phyloP scores from a whole-genome alignment of 2,329 filamentous ascomycete species.

The Xylariomycetidae sp. region DNA sequence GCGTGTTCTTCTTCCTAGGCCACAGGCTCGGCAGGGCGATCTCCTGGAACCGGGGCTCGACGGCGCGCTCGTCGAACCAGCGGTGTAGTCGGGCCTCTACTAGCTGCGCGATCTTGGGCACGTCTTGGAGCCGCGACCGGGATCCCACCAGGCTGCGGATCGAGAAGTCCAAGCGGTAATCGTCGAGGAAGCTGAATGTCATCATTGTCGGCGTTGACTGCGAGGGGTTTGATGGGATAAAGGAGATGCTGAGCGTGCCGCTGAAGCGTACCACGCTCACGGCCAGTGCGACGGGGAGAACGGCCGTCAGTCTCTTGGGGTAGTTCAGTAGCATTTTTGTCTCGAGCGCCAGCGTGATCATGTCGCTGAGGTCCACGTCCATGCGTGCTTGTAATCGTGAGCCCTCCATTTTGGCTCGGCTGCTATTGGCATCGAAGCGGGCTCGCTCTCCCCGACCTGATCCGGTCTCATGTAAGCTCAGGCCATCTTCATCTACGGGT shows the following conservation, averaged over 20 bases:
- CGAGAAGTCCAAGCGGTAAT: constrained; percentile 79
- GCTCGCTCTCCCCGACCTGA: constrained; percentile 33
- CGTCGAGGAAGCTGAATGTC: constrained; percentile 88
- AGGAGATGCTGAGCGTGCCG: constrained; percentile 87
- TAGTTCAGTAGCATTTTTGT: constrained; percentile 94
- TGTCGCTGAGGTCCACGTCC: constrained; percentile 95
- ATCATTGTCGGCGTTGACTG: constrained; percentile 78
- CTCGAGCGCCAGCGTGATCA: constrained; percentile 90
- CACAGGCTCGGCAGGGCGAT: constrained; percentile 78
- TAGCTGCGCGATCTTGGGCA: constrained; percentile 82
- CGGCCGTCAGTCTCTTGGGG: constrained; percentile 81
- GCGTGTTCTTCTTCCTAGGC: constrained; percentile 79
- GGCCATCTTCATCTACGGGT: constrained; percentile 76
- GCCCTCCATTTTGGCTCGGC: constrained; percentile 51
- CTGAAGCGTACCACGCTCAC: constrained; percentile 93
- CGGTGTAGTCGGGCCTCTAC: constrained; percentile 75
- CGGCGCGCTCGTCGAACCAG: constrained; percentile 84
- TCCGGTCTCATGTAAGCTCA: constrained; percentile 51
- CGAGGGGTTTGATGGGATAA: constrained; percentile 71
- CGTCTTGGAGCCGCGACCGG: constrained; percentile 75
- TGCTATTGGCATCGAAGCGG: constrained; percentile 46
- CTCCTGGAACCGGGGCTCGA: constrained; percentile 83
- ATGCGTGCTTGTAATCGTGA: constrained; percentile 86
- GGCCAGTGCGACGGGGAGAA: constrained; percentile 85
- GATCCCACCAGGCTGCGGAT: constrained; percentile 76